Percentiles rank a stretch among this genome's conserved stretches.
Evolutionary conservation across 164 flowering plant genomes (phyloP).

Genomic region (Nymphaea thermarum): DNA sequence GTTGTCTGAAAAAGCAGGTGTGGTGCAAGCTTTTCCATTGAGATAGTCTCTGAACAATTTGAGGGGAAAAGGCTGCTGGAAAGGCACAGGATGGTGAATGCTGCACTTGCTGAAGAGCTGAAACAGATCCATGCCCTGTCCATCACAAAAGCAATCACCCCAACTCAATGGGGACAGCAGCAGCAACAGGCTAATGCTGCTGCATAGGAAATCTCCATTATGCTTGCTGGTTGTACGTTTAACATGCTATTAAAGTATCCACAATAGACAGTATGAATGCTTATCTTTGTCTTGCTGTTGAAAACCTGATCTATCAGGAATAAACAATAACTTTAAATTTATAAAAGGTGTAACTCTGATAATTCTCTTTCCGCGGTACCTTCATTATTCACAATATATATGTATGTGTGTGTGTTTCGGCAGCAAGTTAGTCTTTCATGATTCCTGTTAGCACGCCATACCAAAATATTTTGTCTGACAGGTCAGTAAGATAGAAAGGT

Average conservation of each 20-base stretch:
- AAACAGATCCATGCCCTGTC: constrained; percentile 95
- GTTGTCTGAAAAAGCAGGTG: constrained; percentile 36
- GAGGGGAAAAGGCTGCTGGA: constrained; percentile 91
- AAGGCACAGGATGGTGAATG: constrained; percentile 80
- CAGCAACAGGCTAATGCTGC: constrained; percentile 13
- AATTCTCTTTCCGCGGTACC: no score
- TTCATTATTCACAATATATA: no score
- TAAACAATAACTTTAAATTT: no score
- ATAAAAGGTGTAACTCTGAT: no score
- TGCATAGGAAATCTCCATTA: background rate
- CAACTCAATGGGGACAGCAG: constrained; percentile 75
- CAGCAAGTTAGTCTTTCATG: no score
- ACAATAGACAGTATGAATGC: background rate
- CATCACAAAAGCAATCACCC: constrained; percentile 71
- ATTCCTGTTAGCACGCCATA: no score
- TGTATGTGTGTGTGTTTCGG: no score
- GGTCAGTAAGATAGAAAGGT: no score
- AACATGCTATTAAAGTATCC: background rate
- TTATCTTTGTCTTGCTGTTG: no score
- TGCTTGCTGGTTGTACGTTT: background rate
- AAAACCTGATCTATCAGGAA: no score
- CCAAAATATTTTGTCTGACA: no score
- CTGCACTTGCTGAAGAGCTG: constrained; percentile 81
- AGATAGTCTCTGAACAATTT: constrained; percentile 79
- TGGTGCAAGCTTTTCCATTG: constrained; percentile 78